Base-by-base conservation (phyloP, 495 filamentous ascomycete genomes). In the Penicillium canescens region DNA sequence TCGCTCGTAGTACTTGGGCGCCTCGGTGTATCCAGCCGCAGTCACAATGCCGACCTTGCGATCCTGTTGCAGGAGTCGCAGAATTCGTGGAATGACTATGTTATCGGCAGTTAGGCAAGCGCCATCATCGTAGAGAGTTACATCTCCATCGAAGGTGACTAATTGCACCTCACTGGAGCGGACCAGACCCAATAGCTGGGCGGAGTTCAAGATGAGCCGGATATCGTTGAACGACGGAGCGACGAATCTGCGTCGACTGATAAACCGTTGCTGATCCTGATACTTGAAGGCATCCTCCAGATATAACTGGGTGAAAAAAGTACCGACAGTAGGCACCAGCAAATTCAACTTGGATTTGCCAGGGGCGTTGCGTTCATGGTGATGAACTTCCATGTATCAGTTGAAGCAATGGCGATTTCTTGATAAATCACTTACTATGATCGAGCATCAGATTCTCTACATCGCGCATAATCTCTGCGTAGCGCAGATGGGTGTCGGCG, bases 201-300 rank as follows among this genome's bases (percentile, higher is more conserved):
- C 92, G 24, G 94, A 92, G 74, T 98, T 98, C 57, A 98, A 82
- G 46, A 91, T 90, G 6, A 97, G 75, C 3, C 95, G 86, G 53
- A 98, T 86, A 62, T 98, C 94, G 73, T 98, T 98, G 81, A 98
- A 98, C 11, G 91, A 96, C 0, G 95, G 95, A 5, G 94, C 87
- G 9, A 98, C 94, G 64, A 97, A 98, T 23, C 94, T 87, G 6
- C 94, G 87, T 3, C 85, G 90, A 52, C 90, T 95, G 70, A 98
- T 98, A 66, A 84, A 87, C 3, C 94, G 85, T 42, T 82, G 85
- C 40, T 76, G 63, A 70, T 98, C 94, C 70, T 98, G 94, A 64
- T 88, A 92, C 50, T 84, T 84, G 76, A 98, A 98, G 6, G 95
- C 93, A 44, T 90, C 87, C 63, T 91, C 88, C 1, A 98, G 81